Conservation (phyloP, 2,329 filamentous ascomycete species). For the Bimuria novae-zelandiae region DNA sequence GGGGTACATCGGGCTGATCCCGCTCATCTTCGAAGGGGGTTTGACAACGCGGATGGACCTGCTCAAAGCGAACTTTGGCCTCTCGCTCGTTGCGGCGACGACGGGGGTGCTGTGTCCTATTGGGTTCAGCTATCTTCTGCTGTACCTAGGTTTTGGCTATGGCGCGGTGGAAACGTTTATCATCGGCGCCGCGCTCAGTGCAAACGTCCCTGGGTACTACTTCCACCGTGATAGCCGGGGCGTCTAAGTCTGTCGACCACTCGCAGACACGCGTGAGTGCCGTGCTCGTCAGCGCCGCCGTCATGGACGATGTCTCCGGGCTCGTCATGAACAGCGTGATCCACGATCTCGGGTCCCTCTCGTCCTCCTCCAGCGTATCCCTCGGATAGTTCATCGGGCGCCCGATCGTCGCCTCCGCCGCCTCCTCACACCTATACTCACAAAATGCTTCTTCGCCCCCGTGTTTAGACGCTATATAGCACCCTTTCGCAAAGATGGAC, state of each 20-base stretch:
- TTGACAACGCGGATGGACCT: constrained; percentile 54
- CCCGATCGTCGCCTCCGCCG: constrained; percentile 33
- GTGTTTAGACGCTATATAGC: constrained; percentile 24
- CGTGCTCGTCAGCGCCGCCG: constrained; percentile 52
- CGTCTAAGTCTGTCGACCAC: constrained; percentile 45
- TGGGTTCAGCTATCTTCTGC: constrained; percentile 34
- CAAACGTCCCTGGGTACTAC: constrained; percentile 39
- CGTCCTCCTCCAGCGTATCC: constrained; percentile 16
- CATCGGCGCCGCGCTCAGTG: constrained; percentile 34
- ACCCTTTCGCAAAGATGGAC: constrained; percentile 26
- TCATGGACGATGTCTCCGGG: constrained; percentile 54
- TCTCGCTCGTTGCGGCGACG: constrained; percentile 50
- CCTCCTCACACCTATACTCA: constrained; percentile 29
- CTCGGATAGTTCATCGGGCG: constrained; percentile 32
- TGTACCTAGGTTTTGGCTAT: constrained; percentile 52
- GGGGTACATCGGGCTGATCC: constrained; percentile 37
- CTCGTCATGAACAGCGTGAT: constrained; percentile 49
- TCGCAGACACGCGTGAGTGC: constrained; percentile 51
- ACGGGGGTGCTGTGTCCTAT: constrained; percentile 55
- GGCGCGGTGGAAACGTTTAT: constrained; percentile 34
- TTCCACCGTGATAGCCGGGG: constrained; percentile 40
- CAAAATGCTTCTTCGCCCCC: constrained; percentile 46
- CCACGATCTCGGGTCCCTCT: constrained; percentile 25
- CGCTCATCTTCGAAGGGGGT: constrained; percentile 59
- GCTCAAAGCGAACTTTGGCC: constrained; percentile 51